phyloP scores from a whole-genome alignment of 176 grass and related monocot species.

The Aegilops umbellulata region DNA sequence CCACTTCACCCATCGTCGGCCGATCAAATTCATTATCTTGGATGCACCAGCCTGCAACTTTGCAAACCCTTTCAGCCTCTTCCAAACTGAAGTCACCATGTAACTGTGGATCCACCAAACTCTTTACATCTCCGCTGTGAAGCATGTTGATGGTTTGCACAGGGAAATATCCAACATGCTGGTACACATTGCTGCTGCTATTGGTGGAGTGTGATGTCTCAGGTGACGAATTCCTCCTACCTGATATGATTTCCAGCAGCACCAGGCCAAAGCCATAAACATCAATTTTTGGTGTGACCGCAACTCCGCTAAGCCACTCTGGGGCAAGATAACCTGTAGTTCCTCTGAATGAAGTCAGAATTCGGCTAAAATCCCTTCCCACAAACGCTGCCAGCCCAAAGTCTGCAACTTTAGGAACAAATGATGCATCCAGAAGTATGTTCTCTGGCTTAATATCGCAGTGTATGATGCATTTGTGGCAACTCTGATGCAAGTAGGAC shows the following conservation, averaged over 20 bases:
- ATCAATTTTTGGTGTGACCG: neutral
- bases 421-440: neutral
- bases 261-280: neutral
- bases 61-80: constrained; percentile 18
- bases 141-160: neutral
- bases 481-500: neutral
- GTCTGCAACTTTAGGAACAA: no score
- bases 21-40: constrained; percentile 12
- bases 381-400: no score
- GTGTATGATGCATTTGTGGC: neutral
- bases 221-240: neutral
- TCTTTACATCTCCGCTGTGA: constrained; percentile 1
- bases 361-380: no score
- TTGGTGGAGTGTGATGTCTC: no score
- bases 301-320: neutral
- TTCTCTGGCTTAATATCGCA: constrained; percentile 2
- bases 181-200: neutral
- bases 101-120: constrained; percentile 39
- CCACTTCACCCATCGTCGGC: constrained; percentile 39
- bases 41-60: no score
- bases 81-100: constrained; percentile 16
- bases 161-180: neutral
- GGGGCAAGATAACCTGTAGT: neutral
- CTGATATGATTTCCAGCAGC: neutral
- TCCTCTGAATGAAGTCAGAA: no score